Evolutionary conservation across 2,329 filamentous ascomycete species (phyloP).

Genomic region (Dactylella cylindrospora): DNA sequence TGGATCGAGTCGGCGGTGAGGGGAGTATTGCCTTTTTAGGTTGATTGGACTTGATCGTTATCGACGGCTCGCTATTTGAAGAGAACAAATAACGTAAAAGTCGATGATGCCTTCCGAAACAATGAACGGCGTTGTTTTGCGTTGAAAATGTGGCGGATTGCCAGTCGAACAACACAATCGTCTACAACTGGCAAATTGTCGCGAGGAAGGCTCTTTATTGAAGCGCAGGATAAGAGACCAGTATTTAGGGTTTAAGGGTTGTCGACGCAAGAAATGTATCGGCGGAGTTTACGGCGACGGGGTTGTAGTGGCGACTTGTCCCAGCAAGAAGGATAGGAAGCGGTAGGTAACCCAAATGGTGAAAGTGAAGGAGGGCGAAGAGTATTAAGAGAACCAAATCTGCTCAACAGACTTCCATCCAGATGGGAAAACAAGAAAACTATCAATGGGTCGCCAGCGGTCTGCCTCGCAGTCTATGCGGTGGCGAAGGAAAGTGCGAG

Average conservation of each 20-base stretch:
- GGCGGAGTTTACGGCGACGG: too few relatives aligned
- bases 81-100: constrained; percentile 16
- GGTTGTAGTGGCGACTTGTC: too few relatives aligned
- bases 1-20: neutral
- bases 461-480: constrained; percentile 20
- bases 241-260: too few relatives aligned
- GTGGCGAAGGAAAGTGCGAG: neutral
- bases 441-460: constrained; percentile 22
- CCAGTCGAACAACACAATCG: constrained; percentile 31
- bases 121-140: constrained; percentile 33
- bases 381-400: constrained; percentile 12
- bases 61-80: neutral
- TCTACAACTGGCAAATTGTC: constrained; percentile 6
- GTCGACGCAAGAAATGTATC: too few relatives aligned
- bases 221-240: constrained; percentile 6
- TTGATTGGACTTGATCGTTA: constrained; percentile 5
- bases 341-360: constrained; percentile 1
- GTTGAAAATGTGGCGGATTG: constrained; percentile 42
- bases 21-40: neutral
- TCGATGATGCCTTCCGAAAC: neutral
- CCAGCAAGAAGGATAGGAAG: too few relatives aligned
- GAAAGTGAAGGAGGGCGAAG: neutral
- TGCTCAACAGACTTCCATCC: constrained; percentile 40
- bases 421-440: constrained; percentile 18
- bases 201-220: neutral